Evolutionary conservation across 129 eudicot genomes (phyloP).

Genomic region (Flaveria trinervia): DNA sequence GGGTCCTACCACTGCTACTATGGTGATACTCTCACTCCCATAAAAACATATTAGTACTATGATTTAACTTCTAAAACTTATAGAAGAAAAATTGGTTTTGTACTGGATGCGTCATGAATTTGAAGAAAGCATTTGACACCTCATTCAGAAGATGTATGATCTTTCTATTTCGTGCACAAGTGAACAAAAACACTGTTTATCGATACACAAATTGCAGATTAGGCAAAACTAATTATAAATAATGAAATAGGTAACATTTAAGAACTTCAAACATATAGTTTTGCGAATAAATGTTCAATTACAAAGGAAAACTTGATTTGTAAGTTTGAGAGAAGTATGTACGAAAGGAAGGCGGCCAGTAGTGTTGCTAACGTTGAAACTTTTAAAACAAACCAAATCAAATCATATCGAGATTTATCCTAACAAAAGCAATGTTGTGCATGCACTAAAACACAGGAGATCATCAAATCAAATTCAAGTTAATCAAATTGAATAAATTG

Average conservation of each 20-base stretch:
- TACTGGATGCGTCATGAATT: conserved; percentile 16
- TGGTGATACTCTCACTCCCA: too few species aligned
- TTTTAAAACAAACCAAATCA: too few species aligned
- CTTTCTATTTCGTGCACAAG: not conserved
- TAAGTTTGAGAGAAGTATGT: conserved; percentile 14
- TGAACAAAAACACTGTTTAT: conserved; percentile 13
- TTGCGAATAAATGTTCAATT: not conserved
- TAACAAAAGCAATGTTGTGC: too few species aligned
- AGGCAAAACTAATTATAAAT: not conserved
- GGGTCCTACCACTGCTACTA: too few species aligned
- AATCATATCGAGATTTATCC: too few species aligned
- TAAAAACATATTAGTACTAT: not conserved
- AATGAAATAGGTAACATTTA: not conserved
- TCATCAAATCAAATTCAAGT: too few species aligned
- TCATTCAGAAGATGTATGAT: conserved; percentile 6
- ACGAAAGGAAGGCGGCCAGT: too few species aligned
- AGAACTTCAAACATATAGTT: too few species aligned
- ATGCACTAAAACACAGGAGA: too few species aligned
- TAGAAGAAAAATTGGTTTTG: not conserved
- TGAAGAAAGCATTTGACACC: conserved; percentile 24
- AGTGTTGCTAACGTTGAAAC: too few species aligned
- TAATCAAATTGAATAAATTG: too few species aligned
- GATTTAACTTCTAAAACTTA: not conserved
- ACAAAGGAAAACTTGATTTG: conserved; percentile 15
- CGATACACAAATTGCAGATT: too few species aligned